These are phyloP conservation scores for Amaranthus palmeri DNA, from an alignment of 148 eudicot genomes.

Conservation along the genomic window DNA sequence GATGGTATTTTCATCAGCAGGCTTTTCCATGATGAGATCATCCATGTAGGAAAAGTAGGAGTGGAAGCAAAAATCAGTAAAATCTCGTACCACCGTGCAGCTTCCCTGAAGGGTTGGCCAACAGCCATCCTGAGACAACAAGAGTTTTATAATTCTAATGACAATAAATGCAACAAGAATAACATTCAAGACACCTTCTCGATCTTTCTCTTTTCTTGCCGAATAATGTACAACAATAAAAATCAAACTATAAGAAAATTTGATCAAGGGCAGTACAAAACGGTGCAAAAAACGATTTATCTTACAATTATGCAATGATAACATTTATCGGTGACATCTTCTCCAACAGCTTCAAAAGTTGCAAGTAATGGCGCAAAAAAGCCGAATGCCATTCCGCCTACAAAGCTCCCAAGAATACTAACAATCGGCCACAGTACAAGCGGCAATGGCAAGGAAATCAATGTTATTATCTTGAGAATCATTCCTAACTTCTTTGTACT, in stretches of 20 bases:
- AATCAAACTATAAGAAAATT: too few species aligned
- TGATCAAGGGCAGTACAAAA: too few species aligned
- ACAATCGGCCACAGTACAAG: slow-evolving; percentile 60
- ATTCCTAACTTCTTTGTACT: slow-evolving; percentile 79
- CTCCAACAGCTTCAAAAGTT: slow-evolving; percentile 82
- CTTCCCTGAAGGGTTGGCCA: slow-evolving; percentile 48
- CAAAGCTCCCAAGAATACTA: slow-evolving; percentile 53
- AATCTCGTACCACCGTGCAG: slow-evolving; percentile 71
- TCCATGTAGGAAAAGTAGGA: slow-evolving; percentile 93
- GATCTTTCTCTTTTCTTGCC: too few species aligned
- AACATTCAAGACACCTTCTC: too few species aligned
- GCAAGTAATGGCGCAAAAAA: slow-evolving; percentile 75
- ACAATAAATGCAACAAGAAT: too few species aligned
- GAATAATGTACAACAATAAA: too few species aligned
- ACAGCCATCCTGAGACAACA: slow-evolving; percentile 57
- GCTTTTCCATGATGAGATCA: slow-evolving; percentile 59
- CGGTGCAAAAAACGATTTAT: background rate
- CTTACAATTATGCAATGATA: slow-evolving; percentile 62
- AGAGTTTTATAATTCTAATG: too few species aligned
- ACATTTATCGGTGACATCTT: slow-evolving; percentile 43
- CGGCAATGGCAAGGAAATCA: slow-evolving; percentile 55
- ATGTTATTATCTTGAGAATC: slow-evolving; percentile 46
- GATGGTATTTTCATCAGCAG: slow-evolving; percentile 48
- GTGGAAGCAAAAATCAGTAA: slow-evolving; percentile 84
- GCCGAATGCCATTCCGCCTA: slow-evolving; percentile 75